phyloP scores from a whole-genome alignment of 768 basidiomycete species.

The Candolleomyces efflorescens region DNA sequence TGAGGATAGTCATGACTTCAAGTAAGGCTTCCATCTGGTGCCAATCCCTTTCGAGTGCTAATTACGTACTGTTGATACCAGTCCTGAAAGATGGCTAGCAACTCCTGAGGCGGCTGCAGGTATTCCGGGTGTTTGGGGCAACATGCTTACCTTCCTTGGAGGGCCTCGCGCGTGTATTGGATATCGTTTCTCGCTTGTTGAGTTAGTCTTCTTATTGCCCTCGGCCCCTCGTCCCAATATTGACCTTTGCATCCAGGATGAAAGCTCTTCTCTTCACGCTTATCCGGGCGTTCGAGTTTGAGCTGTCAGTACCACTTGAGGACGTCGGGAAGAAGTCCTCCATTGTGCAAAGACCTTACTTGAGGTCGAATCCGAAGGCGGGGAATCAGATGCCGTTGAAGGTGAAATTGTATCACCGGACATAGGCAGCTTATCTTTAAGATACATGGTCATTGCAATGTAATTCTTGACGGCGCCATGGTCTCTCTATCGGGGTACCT shows the following conservation, averaged over 20 bases:
- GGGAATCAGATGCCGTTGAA: conserved; percentile 42
- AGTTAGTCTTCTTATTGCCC: conserved; percentile 37
- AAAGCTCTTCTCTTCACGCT: conserved; percentile 43
- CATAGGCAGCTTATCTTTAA: too few relatives aligned
- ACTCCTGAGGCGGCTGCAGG: conserved; percentile 35
- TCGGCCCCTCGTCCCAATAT: not conserved
- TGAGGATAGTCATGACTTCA: conserved; percentile 55
- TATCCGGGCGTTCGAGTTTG: conserved; percentile 49
- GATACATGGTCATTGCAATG: too few relatives aligned
- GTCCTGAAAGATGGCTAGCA: conserved; percentile 61
- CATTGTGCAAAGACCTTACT: conserved; percentile 38
- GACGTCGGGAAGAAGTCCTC: conserved; percentile 36
- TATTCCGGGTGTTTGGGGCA: conserved; percentile 57
- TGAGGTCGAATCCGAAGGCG: conserved; percentile 32
- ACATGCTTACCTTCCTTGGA: conserved; percentile 54
- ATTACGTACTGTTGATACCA: conserved; percentile 17
- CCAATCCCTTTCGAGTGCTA: too few relatives aligned
- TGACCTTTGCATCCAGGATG: conserved; percentile 14
- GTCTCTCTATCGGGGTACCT: too few relatives aligned
- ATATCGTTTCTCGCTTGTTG: conserved; percentile 56
- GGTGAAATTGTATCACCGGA: conserved; percentile 14
- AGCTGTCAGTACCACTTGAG: conserved; percentile 43
- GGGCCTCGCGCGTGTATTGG: conserved; percentile 65
- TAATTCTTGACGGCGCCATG: too few relatives aligned
- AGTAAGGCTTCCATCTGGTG: conserved; percentile 23